These are phyloP conservation scores for Aspergillus funiculosus DNA, from an alignment of 495 filamentous ascomycete genomes.

Conservation along the genomic window DNA sequence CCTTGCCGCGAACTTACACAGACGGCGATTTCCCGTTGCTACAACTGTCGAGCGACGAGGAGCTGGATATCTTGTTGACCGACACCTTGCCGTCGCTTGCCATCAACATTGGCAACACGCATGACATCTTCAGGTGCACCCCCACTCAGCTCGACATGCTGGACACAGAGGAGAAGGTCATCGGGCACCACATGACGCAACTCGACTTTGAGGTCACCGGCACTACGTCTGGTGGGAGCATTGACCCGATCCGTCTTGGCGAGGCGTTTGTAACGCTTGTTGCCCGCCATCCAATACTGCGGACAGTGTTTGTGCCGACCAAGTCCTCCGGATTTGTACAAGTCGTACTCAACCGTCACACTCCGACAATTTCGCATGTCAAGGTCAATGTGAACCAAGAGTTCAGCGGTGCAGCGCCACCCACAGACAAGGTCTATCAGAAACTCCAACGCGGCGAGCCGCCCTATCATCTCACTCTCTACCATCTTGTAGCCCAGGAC, in stretches of 20 bases:
- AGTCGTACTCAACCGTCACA: slow-evolving; percentile 12
- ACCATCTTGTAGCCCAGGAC: slow-evolving; percentile 6
- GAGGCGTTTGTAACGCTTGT: slow-evolving; percentile 35
- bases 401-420: no score
- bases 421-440: no score
- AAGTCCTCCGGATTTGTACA: slow-evolving; percentile 1
- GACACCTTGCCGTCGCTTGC: slow-evolving; percentile 13
- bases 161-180: no score
- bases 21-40: slow-evolving; percentile 11
- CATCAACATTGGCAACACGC: slow-evolving; percentile 22
- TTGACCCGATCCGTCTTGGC: slow-evolving; percentile 31
- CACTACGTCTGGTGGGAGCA: slow-evolving; percentile 16
- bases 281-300: slow-evolving; percentile 30
- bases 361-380: no score
- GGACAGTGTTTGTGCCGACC: slow-evolving; percentile 35
- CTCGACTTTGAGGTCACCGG: slow-evolving; percentile 13
- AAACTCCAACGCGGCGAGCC: no score
- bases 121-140: slow-evolving; percentile 34
- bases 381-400: no score
- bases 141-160: no score
- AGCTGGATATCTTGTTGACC: slow-evolving; percentile 13
- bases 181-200: slow-evolving; percentile 32
- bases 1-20: not conserved
- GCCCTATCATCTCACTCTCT: not conserved
- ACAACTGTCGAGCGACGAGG: not conserved